Evolutionary conservation across 805 yeast genomes (phyloP).

Genomic region (Kregervanrija fluxuum): DNA sequence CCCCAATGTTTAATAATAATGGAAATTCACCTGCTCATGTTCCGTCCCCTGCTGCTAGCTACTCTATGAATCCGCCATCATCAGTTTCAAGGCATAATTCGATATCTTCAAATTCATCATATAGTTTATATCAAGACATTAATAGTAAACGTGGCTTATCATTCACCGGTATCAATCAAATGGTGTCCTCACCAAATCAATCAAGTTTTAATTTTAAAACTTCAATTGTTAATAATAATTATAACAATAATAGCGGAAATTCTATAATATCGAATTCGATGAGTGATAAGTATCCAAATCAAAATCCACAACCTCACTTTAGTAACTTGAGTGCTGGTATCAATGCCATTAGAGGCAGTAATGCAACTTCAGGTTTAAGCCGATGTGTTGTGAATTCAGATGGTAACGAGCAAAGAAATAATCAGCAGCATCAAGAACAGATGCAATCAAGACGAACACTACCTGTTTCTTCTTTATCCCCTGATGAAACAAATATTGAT

Average conservation of each 20-base stretch:
- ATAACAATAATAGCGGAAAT: neutral
- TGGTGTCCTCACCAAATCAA: neutral
- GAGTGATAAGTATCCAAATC: neutral
- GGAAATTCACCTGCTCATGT: neutral
- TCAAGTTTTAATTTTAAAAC: neutral
- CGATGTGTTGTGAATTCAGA: conserved; percentile 4
- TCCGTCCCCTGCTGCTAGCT: conserved; percentile 12
- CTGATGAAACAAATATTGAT: conserved; percentile 3
- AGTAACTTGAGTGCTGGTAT: conserved; percentile 15
- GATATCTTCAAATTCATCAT: conserved; percentile 16
- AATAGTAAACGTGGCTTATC: conserved; percentile 22
- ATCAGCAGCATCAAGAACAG: no score
- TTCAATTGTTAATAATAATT: neutral
- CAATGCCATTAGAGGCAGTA: conserved; percentile 11
- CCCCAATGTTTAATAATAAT: conserved; percentile 13
- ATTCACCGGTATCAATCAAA: conserved; percentile 1
- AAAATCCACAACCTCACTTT: conserved; percentile 7
- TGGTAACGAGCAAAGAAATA: neutral
- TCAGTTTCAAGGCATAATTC: conserved; percentile 22
- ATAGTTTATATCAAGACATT: conserved; percentile 20
- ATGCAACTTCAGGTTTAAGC: conserved; percentile 4
- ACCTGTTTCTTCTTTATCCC: neutral
- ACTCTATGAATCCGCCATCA: conserved; percentile 9
- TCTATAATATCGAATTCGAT: neutral
- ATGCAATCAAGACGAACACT: no score